Conservation (phyloP, 192 early-diverging fungal genomes). For the Gamsiella multidivaricata region DNA sequence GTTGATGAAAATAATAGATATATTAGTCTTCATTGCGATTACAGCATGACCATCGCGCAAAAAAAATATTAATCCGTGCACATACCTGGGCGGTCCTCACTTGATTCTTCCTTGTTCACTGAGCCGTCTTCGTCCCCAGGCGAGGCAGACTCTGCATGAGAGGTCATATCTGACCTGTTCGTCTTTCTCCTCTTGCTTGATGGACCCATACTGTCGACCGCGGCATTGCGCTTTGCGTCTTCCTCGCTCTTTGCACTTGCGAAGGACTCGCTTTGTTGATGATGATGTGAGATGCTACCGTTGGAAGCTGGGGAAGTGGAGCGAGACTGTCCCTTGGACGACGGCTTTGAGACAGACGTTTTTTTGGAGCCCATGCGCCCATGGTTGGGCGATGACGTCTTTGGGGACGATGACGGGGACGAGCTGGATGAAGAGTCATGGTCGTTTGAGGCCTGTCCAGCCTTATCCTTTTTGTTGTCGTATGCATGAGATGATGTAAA, state of each 20-base stretch:
- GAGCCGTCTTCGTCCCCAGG: conserved; percentile 6
- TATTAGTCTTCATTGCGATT: too few species aligned
- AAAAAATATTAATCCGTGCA: too few species aligned
- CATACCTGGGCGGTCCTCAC: conserved; percentile 3
- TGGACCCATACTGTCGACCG: neutral
- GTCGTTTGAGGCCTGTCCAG: neutral
- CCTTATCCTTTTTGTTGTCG: neutral
- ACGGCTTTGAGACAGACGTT: conserved; percentile 3
- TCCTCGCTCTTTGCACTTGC: conserved; percentile 6
- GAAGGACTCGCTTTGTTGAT: neutral
- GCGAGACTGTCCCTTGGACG: conserved; percentile 22
- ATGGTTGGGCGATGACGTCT: conserved; percentile 12
- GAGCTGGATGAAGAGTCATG: conserved; percentile 5
- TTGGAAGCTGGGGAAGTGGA: conserved; percentile 11
- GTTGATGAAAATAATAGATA: too few species aligned
- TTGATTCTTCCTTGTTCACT: conserved; percentile 8
- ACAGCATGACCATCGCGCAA: too few species aligned
- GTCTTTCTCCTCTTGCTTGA: conserved; percentile 25
- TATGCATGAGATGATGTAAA: neutral
- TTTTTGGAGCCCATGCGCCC: conserved; percentile 7
- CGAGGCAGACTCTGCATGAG: neutral
- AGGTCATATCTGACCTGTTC: conserved; percentile 2
- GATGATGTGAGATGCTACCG: neutral
- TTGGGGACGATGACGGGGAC: conserved; percentile 9
- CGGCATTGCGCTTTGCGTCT: conserved; percentile 1